Evolutionary conservation across 2,329 filamentous ascomycete species (phyloP).

Genomic region (Colletotrichum euphorbiae): DNA sequence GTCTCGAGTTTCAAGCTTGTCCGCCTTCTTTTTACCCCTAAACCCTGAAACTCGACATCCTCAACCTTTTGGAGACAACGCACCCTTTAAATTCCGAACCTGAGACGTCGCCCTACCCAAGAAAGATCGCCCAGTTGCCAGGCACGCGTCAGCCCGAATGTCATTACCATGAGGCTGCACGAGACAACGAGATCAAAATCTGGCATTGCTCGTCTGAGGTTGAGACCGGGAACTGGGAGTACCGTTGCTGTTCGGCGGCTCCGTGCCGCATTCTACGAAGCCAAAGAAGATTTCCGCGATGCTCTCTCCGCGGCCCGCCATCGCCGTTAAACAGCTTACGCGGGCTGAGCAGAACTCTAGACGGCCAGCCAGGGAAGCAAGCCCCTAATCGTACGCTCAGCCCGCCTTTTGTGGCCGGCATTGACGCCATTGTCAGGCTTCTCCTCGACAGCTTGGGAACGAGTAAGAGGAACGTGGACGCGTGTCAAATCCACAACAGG

Average conservation of each 20-base stretch:
- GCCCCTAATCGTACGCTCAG: neutral
- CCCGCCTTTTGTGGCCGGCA: neutral
- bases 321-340: constrained; percentile 9
- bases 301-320: neutral
- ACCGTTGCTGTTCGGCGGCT: neutral
- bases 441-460: neutral
- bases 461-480: constrained; percentile 6
- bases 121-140: neutral
- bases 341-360: neutral
- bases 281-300: neutral
- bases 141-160: constrained; percentile 22
- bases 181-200: constrained; percentile 7
- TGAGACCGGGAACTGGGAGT: constrained; percentile 14
- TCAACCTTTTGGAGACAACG: neutral
- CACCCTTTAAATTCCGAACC: neutral
- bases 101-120: constrained; percentile 3
- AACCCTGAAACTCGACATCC: constrained; percentile 1
- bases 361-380: constrained; percentile 4
- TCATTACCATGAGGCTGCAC: constrained; percentile 19
- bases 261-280: neutral
- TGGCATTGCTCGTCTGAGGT: constrained; percentile 27
- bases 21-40: constrained; percentile 1
- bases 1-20: constrained; percentile 1
- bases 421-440: neutral
- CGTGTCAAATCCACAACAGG: constrained; percentile 23